Evolutionary conservation across 345 rosid genomes (phyloP), one percentile per base, ranked within the genome.

Genomic region (Xanthoceras sorbifolium): DNA sequence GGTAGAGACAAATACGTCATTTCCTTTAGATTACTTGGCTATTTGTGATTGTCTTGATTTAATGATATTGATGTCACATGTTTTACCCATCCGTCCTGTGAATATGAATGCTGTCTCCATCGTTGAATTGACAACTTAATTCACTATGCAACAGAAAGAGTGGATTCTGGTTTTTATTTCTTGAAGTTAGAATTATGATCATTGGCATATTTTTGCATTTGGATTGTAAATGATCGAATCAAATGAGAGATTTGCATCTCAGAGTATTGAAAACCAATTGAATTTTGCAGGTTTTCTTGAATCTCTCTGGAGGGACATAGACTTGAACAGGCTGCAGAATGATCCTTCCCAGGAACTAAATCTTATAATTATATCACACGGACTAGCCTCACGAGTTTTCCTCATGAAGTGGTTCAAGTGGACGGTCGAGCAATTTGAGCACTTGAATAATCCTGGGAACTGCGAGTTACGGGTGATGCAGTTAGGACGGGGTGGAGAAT

Each of bases 391-490:
- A 0, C 92, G 97, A 0, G 97, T 97, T 20, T 94, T 97, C 89
- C 91, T 97, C 64, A 92, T 92, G 99, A 97, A 94, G 82, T 97
- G 99, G 99, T 94, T 94, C 83, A 92, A 94, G 83, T 94, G 99
- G 98, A 90, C 91, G 0, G 97, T 97, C 1, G 93, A 92, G 68
- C 98, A 94, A 69, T 92, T 94, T 6, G 98, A 97, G 83, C 82
- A 1, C 22, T 81, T 97, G 38, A 92, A 91, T 79, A 97, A 97
- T 82, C 89, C 71, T 0, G 93, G 85, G 5, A 97, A 94, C 81
- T 94, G 97, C 25, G 98, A 80, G 86, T 65, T 76, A 65, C 86
- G 98, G 11, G 93, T 92, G 40, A 91, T 97, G 98, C 90, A 91
- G 81, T 64, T 91, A 71, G 97, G 98, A 75, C 79, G 69, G 0